phyloP scores from a whole-genome alignment of 2,329 filamentous ascomycete species.

The Nemania bipapillata region DNA sequence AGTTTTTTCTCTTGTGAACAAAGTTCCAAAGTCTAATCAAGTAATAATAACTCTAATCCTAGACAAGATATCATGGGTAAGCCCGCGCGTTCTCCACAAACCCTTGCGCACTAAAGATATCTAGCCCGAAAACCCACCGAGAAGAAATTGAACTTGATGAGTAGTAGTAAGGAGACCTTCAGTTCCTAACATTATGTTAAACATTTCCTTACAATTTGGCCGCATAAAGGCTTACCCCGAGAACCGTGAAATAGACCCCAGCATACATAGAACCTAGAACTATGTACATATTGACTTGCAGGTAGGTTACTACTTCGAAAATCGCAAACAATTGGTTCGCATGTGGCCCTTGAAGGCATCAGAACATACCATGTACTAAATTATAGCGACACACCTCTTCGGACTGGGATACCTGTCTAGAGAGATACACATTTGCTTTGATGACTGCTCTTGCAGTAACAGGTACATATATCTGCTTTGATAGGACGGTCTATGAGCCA shows the following conservation, averaged over 20 bases:
- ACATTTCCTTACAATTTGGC: not conserved
- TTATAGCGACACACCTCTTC: conserved; percentile 24
- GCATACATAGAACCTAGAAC: not conserved
- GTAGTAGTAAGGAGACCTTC: conserved; percentile 23
- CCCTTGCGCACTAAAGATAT: conserved; percentile 30
- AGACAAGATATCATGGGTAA: conserved; percentile 21
- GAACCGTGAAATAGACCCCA: not conserved
- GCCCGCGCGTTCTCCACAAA: conserved; percentile 27
- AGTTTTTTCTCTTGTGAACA: not conserved
- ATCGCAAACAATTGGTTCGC: conserved; percentile 10
- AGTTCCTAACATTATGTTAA: conserved; percentile 7
- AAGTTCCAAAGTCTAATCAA: conserved; percentile 12
- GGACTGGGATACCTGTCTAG: conserved; percentile 4
- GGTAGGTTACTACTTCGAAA: conserved; percentile 12
- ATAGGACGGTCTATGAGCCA: conserved; percentile 1
- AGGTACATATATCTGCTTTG: conserved; percentile 11
- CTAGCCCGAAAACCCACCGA: conserved; percentile 17
- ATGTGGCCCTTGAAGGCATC: not conserved
- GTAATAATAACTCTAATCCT: conserved; percentile 32
- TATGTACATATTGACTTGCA: conserved; percentile 2
- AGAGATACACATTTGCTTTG: conserved; percentile 7
- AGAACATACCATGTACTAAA: conserved; percentile 4
- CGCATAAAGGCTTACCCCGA: conserved; percentile 2
- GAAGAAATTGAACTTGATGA: conserved; percentile 13
- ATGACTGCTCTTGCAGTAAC: conserved; percentile 6